Base-by-base conservation (phyloP, 371 early-diverging fungal genomes). In the Mortierella sp. region DNA sequence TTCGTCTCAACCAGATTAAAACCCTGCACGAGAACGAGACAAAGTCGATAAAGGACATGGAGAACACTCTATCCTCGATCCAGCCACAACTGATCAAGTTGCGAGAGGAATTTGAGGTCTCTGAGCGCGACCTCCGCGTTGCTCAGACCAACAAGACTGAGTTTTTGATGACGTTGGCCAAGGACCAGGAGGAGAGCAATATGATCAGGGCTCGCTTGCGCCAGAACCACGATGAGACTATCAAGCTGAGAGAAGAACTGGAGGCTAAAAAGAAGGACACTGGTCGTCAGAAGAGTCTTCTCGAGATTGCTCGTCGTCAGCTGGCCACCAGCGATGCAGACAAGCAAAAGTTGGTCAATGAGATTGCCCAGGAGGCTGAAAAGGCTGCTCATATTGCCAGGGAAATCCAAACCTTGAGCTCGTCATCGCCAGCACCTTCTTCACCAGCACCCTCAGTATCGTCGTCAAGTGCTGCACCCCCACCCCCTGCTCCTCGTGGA, bases 11-110 rank as follows among this genome's bases (percentile, higher is more conserved):
- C 55, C 89, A 91, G 74, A 79, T 89, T 71, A 88, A 90, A 82
- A 88, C 90, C 7, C 76, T 91, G 48, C 89, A 89, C 72, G 91
- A 91, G 49, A 88, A 84, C 16, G 91, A 91, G 78, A 80, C 81
- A 70, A 84, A 85, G 56, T 78, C 88, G 51, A 88, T 90, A 83
- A 86, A 84, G 76, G 91, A 91, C 74, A 87, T 91, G 43, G 83
- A 90, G 73, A 82, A 77, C 65, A 87, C 83, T 58, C 81, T 91
- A 7, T 63, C 78, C 29, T 65, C 71, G 11, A 88, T 90, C 16
- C 90, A 89, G 58, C 86, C 88, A 8, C 87, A 86, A 16, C 74
- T 90, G 48, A 78, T 77, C 56, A 88, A 80, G 65, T 56, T 90
- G 83, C 89, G 90, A 51, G 83, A 87, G 51, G 88, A 91, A 63